These are phyloP conservation scores for Lithospermum erythrorhizon DNA, from an alignment of 257 asterid genomes.

Conservation along the genomic window DNA sequence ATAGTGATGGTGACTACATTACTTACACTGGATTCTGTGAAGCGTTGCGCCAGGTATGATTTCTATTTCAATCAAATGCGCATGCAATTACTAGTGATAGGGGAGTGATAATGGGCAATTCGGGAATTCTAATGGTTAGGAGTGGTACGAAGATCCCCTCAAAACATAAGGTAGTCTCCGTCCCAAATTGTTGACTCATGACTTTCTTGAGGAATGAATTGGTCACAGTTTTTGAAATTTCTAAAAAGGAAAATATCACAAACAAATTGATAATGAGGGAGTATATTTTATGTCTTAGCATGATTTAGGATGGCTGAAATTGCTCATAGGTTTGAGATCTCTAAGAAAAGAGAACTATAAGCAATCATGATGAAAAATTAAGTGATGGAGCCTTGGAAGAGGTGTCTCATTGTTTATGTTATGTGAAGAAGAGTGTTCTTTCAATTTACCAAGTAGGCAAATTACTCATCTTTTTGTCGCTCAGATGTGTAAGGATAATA, in stretches of 20 bases:
- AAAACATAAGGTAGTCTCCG: too few relatives aligned
- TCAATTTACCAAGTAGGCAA: too few relatives aligned
- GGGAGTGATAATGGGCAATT: background rate
- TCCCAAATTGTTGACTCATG: background rate
- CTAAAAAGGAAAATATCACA: background rate
- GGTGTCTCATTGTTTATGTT: background rate
- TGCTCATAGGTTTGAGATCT: too few relatives aligned
- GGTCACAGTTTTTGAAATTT: background rate
- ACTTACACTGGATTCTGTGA: slow-evolving; percentile 76
- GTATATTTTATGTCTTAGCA: too few relatives aligned
- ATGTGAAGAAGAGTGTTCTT: too few relatives aligned
- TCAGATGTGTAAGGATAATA: background rate
- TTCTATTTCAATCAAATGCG: background rate
- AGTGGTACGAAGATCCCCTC: too few relatives aligned
- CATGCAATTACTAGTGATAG: background rate
- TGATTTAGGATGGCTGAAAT: too few relatives aligned
- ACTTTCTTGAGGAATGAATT: background rate
- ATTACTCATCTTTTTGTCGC: too few relatives aligned
- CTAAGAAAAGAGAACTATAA: too few relatives aligned
- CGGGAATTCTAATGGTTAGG: too few relatives aligned
- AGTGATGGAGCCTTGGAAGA: background rate
- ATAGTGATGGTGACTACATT: slow-evolving; percentile 62
- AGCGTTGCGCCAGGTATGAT: slow-evolving; percentile 64
- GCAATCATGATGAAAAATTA: background rate
- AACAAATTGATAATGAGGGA: background rate